Evolutionary conservation across 192 early-diverging fungal genomes (phyloP), one percentile per base, ranked within the genome.

Genomic region (Chytriomyces confervae): DNA sequence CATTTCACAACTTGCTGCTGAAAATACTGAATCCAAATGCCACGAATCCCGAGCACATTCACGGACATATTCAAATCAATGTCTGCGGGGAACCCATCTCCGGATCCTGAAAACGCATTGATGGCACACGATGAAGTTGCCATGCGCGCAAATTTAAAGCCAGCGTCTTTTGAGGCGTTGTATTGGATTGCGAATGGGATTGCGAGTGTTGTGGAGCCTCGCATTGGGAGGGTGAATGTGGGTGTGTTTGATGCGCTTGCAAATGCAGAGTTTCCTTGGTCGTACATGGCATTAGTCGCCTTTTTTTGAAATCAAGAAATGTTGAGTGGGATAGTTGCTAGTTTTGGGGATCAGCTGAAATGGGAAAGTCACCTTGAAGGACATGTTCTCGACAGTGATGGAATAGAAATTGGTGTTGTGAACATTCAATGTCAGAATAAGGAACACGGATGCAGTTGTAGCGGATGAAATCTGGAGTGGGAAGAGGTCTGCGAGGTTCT

Each of bases 381-480:
- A 57, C 11, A 57, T 10, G 51, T n/a, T 10, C 51, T 10, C 10
- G n/a, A 57, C 51, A n/a, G 10, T 10, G 51, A 57, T 57, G n/a
- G 51, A 0, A n/a, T 57, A 57, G n/a, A 57, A 57, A n/a, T 57
- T 57, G 10, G 51, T 57, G 51, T 57, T 57, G 51, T 57, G 11
- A 1, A 57, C n/a, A n/a, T 16, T 57, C 11, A 57, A n/a, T 10
- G 10, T n/a, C 11, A 57, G 51, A 57, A n/a, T 16, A n/a, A 57
- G 51, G 51, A 57, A n/a, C 11, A 57, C n/a, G 51, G 51, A 57
- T 57, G 51, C 51, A n/a, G 11, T 57, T 57, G 51, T 57, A n/a
- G n/a, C 11, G 51, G 51, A 57, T 10, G 51, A 16, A 1, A 57
- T 10, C 24, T 27, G 24, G 51, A n/a, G 11, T 16, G 51, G 11